These are phyloP conservation scores for Myrmaecium sp. DNA, from an alignment of 2,329 filamentous ascomycete species.

Conservation along the genomic window DNA sequence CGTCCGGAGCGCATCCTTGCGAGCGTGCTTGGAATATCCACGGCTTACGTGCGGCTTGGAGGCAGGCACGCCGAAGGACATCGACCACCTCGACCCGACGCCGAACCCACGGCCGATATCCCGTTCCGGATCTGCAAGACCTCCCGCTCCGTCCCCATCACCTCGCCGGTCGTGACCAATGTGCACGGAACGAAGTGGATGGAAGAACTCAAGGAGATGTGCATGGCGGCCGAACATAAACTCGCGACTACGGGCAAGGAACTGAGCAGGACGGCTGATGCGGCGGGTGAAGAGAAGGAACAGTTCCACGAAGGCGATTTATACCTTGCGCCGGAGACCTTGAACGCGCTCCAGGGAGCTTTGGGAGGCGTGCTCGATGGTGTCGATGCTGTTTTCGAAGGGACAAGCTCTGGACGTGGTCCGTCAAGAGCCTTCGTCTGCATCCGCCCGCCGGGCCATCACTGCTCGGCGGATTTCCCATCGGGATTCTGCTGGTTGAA, in stretches of 20 bases:
- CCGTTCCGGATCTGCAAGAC: constrained; percentile 83
- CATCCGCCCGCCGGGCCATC: constrained; percentile 83
- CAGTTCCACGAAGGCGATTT: constrained; percentile 76
- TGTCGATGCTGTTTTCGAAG: constrained; percentile 65
- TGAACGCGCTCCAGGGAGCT: constrained; percentile 77
- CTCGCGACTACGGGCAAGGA: constrained; percentile 65
- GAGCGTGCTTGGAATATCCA: constrained; percentile 61
- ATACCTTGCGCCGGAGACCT: constrained; percentile 74
- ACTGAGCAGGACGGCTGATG: constrained; percentile 37
- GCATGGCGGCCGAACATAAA: constrained; percentile 60
- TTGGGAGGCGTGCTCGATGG: constrained; percentile 88
- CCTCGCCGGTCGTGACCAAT: constrained; percentile 64
- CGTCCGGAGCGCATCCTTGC: constrained; percentile 82
- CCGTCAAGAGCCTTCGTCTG: constrained; percentile 76
- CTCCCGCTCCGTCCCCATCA: constrained; percentile 50
- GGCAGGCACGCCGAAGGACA: constrained; percentile 57
- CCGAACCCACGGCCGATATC: constrained; percentile 41
- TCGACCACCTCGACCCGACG: constrained; percentile 48
- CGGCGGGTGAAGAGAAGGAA: constrained; percentile 32
- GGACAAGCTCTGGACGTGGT: constrained; percentile 26
- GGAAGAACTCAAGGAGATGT: constrained; percentile 77
- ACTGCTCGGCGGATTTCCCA: constrained; percentile 76
- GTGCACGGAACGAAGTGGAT: constrained; percentile 90
- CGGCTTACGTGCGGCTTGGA: constrained; percentile 82
- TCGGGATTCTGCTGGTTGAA: constrained; percentile 98